Percentiles rank a stretch among this genome's conserved stretches.
Evolutionary conservation across 768 basidiomycete species (phyloP).

Genomic region (Lenzites betulinus): DNA sequence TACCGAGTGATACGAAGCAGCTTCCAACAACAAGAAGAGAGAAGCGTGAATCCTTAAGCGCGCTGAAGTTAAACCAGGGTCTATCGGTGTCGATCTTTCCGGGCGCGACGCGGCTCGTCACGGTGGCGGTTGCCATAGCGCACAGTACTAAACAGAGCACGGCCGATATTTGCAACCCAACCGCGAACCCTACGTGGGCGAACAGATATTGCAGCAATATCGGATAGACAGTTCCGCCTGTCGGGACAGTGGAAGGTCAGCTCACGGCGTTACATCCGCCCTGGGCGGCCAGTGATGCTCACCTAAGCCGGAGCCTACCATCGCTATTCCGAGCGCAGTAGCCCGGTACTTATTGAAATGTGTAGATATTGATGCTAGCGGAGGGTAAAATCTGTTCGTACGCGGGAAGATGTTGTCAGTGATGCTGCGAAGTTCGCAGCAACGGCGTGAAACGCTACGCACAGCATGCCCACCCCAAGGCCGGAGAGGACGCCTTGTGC

Average conservation of each 20-base stretch:
- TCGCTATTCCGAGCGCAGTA: slow-evolving; percentile 69
- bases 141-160: slow-evolving; percentile 53
- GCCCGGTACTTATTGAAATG: slow-evolving; percentile 66
- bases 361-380: slow-evolving; percentile 64
- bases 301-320: slow-evolving; percentile 66
- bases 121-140: slow-evolving; percentile 47
- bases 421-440: not conserved
- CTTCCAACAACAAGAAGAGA: slow-evolving; percentile 56
- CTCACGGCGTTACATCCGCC: slow-evolving; percentile 22
- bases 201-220: slow-evolving; percentile 65
- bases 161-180: slow-evolving; percentile 61
- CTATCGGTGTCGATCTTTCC: slow-evolving; percentile 21
- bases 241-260: slow-evolving; percentile 23
- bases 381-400: slow-evolving; percentile 62
- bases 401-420: slow-evolving; percentile 9
- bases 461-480: slow-evolving; percentile 62
- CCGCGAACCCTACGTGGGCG: slow-evolving; percentile 55
- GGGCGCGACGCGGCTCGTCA: slow-evolving; percentile 38
- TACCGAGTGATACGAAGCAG: slow-evolving; percentile 63
- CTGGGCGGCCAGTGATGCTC: slow-evolving; percentile 33
- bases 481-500: slow-evolving; percentile 68
- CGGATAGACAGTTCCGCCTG: slow-evolving; percentile 69
- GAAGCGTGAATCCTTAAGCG: slow-evolving; percentile 43
- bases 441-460: not conserved
- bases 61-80: slow-evolving; percentile 28